Conservation (phyloP, 1,284 basidiomycete species). For the Abortiporus biennis region DNA sequence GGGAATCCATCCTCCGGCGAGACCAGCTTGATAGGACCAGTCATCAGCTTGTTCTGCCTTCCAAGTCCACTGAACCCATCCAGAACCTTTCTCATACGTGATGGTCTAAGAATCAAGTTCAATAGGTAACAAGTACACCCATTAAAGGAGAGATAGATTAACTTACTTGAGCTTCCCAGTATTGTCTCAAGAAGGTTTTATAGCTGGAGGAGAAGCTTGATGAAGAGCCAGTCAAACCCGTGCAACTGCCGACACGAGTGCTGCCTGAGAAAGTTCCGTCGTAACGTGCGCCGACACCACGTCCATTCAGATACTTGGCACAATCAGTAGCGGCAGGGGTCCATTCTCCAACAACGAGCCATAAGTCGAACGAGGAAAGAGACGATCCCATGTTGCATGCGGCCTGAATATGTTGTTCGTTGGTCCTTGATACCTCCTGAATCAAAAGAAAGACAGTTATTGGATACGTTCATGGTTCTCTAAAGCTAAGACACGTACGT, state of each 20-base stretch:
- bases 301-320: slow-evolving; percentile 63
- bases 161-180: slow-evolving; percentile 78
- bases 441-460: not conserved
- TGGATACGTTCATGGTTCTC: not conserved
- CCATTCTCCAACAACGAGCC: slow-evolving; percentile 84
- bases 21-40: slow-evolving; percentile 74
- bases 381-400: slow-evolving; percentile 49
- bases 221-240: slow-evolving; percentile 63
- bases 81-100: slow-evolving; percentile 56
- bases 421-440: slow-evolving; percentile 46
- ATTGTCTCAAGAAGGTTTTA: slow-evolving; percentile 78
- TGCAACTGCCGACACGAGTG: slow-evolving; percentile 65
- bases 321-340: slow-evolving; percentile 82
- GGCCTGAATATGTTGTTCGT: slow-evolving; percentile 57
- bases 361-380: slow-evolving; percentile 56
- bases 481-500: slow-evolving; percentile 30
- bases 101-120: slow-evolving; percentile 28
- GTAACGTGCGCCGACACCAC: slow-evolving; percentile 65
- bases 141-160: slow-evolving; percentile 11
- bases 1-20: slow-evolving; percentile 83
- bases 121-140: not conserved
- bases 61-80: slow-evolving; percentile 67
- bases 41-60: slow-evolving; percentile 65
- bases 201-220: slow-evolving; percentile 71
- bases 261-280: slow-evolving; percentile 75